Conservation (phyloP, 2,329 filamentous ascomycete species). For the Corniculantispora saksenae region DNA sequence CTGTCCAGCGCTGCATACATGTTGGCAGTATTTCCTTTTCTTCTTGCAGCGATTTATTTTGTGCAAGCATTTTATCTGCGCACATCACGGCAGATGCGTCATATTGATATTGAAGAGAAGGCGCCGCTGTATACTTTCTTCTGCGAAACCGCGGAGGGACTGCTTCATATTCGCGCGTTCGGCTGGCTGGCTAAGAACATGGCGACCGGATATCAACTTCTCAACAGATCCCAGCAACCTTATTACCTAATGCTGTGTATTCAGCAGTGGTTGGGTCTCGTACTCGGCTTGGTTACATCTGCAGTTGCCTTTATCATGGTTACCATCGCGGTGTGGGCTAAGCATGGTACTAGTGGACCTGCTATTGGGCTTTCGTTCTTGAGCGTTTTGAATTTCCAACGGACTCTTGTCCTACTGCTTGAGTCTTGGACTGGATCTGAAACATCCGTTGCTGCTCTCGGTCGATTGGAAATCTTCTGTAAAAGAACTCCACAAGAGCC, state of each 20-base stretch:
- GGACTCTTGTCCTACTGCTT: not conserved
- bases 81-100: slow-evolving; percentile 8
- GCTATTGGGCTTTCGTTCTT: slow-evolving; percentile 4
- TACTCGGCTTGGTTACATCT: not conserved
- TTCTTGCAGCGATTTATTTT: not conserved
- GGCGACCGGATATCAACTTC: not conserved
- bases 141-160: not conserved
- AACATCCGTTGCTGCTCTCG: not conserved
- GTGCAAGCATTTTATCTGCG: slow-evolving; percentile 2
- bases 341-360: not conserved
- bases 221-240: slow-evolving; percentile 1
- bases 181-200: not conserved
- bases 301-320: not conserved
- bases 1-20: slow-evolving; percentile 3
- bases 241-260: slow-evolving; percentile 10
- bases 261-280: not conserved
- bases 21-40: not conserved
- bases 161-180: not conserved
- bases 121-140: slow-evolving; percentile 5
- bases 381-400: not conserved
- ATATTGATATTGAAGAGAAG: slow-evolving; percentile 6
- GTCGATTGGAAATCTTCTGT: not conserved
- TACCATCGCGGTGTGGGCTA: not conserved
- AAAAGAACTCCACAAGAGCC: not conserved
- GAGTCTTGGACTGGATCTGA: slow-evolving; percentile 1